Base-by-base conservation (phyloP, 495 filamentous ascomycete genomes). In the Mycothermus thermophilus region DNA sequence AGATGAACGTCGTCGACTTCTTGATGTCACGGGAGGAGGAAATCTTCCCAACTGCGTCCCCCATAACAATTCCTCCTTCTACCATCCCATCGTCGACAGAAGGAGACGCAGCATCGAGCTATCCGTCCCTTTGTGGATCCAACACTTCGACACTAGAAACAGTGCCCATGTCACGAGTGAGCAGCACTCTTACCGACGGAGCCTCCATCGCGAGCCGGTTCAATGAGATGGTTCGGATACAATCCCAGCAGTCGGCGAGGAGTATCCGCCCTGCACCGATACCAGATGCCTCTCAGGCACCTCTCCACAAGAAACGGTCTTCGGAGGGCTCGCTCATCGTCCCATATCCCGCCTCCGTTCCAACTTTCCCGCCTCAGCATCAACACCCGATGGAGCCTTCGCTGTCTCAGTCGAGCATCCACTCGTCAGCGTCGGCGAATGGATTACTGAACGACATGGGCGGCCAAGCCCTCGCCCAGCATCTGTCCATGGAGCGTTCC, bases 131-230 rank as follows among this genome's bases (percentile, higher is more conserved):
- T 5, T 65, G 58, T 35, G 62, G 59, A 20, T 67, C 64, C 4
- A 51, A 66, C 52, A 60, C 59, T 11, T 63, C 63, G 15, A 63
- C 59, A 1, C 42, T 59, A 17, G 59, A 57, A 18, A 62, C 57
- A 0, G 47, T 50, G 4, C 57, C 64, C 27, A 66, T 67, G 64
- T 60, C 57, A 1, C 51, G 64, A 27, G 52, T 55, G 26, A 62
- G 60, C 37, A 67, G 64, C 42, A 41, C 37, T 17, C 30, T 62
- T 27, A 57, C 60, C 40, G 61, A 62, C 34, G 55, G 47, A 28
- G 43, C 47, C 25, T 54, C 54, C 3, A 44, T 59, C 7, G 43
- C 50, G 2, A 46, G 48, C 32, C 59, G 52, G 34, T 55, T 65
- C 23, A 45, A 34, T 27, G 47, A 55, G 17, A 66, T 67, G 60